Percentiles rank a stretch among this genome's conserved stretches.
Conservation (phyloP, 2,329 filamentous ascomycete genomes). For the Sclerotinia nivalis region DNA sequence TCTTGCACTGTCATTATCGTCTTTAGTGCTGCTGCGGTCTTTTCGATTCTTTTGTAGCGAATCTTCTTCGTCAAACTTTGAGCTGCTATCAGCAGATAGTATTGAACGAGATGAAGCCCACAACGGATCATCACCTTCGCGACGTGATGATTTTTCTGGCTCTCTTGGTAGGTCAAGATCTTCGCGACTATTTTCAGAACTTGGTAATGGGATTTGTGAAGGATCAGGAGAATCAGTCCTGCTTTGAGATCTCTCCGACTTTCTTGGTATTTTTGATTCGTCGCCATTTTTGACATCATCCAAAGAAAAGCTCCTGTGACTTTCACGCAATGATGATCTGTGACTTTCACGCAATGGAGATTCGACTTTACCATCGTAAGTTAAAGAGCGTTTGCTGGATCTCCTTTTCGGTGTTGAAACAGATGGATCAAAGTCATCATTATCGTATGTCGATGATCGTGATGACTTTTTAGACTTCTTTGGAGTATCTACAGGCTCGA, state of each 20-base stretch:
- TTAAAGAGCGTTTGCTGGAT: constrained; percentile 38
- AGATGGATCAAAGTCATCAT: not conserved
- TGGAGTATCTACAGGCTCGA: constrained; percentile 35
- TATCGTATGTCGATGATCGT: constrained; percentile 35
- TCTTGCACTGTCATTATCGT: constrained; percentile 52
- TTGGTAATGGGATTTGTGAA: constrained; percentile 37
- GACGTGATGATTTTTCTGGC: constrained; percentile 40
- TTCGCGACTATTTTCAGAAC: constrained; percentile 37
- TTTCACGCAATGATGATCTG: constrained; percentile 31
- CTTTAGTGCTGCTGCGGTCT: constrained; percentile 45
- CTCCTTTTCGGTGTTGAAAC: constrained; percentile 29
- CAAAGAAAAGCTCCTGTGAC: constrained; percentile 39
- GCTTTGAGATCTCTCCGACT: constrained; percentile 37
- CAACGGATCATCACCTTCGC: constrained; percentile 45
- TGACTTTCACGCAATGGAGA: constrained; percentile 32
- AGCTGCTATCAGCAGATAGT: constrained; percentile 45
- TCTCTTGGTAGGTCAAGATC: constrained; percentile 41
- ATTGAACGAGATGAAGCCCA: constrained; percentile 50
- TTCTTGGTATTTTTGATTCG: constrained; percentile 44
- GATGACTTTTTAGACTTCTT: constrained; percentile 41
- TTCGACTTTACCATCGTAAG: constrained; percentile 44
- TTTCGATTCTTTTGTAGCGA: constrained; percentile 37
- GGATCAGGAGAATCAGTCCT: constrained; percentile 38
- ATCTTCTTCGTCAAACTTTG: constrained; percentile 41
- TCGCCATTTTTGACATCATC: constrained; percentile 39